Evolutionary conservation across 2,329 filamentous ascomycete species (phyloP).

Genomic region (Nannizziopsis arthrosporioides): DNA sequence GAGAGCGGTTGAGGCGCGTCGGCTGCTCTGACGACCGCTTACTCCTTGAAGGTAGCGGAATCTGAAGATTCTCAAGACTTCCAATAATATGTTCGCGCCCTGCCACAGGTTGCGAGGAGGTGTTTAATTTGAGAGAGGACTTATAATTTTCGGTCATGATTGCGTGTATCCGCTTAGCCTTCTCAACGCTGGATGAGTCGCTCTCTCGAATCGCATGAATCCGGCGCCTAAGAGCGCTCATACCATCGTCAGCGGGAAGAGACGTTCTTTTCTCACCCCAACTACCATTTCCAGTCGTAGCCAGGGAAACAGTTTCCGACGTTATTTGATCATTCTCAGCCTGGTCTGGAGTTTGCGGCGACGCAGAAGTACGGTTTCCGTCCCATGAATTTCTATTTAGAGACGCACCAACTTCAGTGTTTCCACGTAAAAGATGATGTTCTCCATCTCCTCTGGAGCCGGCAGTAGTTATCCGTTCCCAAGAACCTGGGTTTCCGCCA

Average conservation of each 20-base stretch:
- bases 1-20: slow-evolving; percentile 18
- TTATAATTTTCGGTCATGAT: slow-evolving; percentile 59
- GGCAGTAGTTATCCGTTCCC: not conserved
- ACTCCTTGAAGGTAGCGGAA: slow-evolving; percentile 25
- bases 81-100: slow-evolving; percentile 19
- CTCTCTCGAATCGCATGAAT: slow-evolving; percentile 58
- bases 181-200: slow-evolving; percentile 48
- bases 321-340: not conserved
- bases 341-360: not conserved
- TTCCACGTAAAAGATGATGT: not conserved
- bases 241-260: slow-evolving; percentile 69
- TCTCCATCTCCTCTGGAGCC: no score
- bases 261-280: slow-evolving; percentile 10
- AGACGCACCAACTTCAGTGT: slow-evolving; percentile 17
- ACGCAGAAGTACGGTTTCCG: not conserved
- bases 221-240: slow-evolving; percentile 52
- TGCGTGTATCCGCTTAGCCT: slow-evolving; percentile 60
- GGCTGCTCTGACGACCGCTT: slow-evolving; percentile 22
- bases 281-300: not conserved
- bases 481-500: no score
- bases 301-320: not conserved
- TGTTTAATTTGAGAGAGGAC: slow-evolving; percentile 27
- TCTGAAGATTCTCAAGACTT: slow-evolving; percentile 21
- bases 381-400: slow-evolving; percentile 10
- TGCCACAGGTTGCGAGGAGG: slow-evolving; percentile 1